These are phyloP conservation scores for Garcileccinum viscosum DNA, from an alignment of 1,284 basidiomycete species.

Conservation along the genomic window DNA sequence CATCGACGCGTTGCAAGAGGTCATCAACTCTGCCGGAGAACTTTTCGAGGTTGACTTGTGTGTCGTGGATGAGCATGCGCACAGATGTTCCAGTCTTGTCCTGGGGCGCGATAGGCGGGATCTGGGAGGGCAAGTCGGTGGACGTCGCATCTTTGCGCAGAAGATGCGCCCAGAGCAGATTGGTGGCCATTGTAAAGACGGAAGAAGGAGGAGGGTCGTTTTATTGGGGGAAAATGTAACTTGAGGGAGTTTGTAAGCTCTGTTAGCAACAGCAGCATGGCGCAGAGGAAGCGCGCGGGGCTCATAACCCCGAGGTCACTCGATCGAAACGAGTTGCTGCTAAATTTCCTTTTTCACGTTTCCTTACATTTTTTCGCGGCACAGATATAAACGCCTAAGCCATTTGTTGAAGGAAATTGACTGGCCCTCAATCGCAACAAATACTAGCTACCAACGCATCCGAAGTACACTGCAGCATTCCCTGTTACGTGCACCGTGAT, in stretches of 20 bases:
- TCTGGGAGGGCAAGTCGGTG: slow-evolving; percentile 17
- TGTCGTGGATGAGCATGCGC: slow-evolving; percentile 71
- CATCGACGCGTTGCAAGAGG: slow-evolving; percentile 48
- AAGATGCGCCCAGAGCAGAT: slow-evolving; percentile 57
- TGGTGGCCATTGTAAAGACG: slow-evolving; percentile 19
- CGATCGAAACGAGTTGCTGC: slow-evolving; percentile 48
- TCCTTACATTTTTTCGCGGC: no score
- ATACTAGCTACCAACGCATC: no score
- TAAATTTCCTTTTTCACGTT: slow-evolving; percentile 22
- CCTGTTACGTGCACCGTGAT: no score
- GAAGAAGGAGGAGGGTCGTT: not conserved
- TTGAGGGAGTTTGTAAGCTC: rapidly evolving
- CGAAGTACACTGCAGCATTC: no score
- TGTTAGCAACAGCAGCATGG: slow-evolving; percentile 39
- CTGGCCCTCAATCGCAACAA: no score
- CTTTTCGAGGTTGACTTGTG: slow-evolving; percentile 65
- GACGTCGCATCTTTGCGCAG: slow-evolving; percentile 47
- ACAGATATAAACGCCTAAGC: no score
- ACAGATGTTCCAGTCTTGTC: slow-evolving; percentile 71
- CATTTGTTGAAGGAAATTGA: no score
- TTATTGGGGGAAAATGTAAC: not conserved
- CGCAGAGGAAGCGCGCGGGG: slow-evolving; percentile 48
- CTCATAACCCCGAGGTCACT: slow-evolving; percentile 49
- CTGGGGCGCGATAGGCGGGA: slow-evolving; percentile 52
- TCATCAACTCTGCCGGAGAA: slow-evolving; percentile 58